A percentile compares a stretch with the other conserved stretches of the same genome.
Conservation (phyloP, 1,284 basidiomycete species). For the Cryptococcus sp. region DNA sequence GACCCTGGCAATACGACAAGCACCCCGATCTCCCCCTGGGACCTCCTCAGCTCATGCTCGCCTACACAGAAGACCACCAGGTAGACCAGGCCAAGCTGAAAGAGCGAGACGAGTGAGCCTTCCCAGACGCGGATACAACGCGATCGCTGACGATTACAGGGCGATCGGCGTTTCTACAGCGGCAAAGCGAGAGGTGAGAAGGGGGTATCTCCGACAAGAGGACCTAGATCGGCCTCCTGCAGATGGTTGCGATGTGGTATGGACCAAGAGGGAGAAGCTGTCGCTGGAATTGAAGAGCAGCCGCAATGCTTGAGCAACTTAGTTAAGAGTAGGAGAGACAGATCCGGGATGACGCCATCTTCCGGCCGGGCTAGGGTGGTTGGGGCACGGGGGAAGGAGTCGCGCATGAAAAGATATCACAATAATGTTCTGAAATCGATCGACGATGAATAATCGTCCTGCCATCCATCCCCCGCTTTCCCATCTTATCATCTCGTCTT, state of each 20-base stretch:
- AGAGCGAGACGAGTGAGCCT: conserved; percentile 42
- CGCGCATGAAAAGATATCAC: no score
- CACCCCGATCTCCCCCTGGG: conserved; percentile 52
- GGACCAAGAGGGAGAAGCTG: conserved; percentile 41
- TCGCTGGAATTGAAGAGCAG: conserved; percentile 24
- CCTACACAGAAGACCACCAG: conserved; percentile 48
- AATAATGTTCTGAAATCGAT: neutral
- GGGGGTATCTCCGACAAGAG: conserved; percentile 48
- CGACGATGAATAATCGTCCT: neutral
- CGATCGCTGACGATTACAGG: conserved; percentile 10
- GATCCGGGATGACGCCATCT: neutral
- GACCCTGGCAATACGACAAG: conserved; percentile 35
- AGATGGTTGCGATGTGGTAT: conserved; percentile 44
- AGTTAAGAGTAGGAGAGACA: neutral
- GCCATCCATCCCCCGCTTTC: neutral
- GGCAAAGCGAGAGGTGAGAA: conserved; percentile 43
- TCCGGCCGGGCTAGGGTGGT: no score
- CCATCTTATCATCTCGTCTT: neutral
- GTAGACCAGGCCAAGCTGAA: conserved; percentile 41
- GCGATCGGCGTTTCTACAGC: conserved; percentile 44
- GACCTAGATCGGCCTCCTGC: conserved; percentile 34
- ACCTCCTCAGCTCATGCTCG: conserved; percentile 52
- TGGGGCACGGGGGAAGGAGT: no score
- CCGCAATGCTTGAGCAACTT: neutral
- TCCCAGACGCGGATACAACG: neutral